Percentiles rank a stretch among this genome's conserved stretches.
phyloP scores from a whole-genome alignment of 2,329 filamentous ascomycete genomes.

The Phoma herbarum region DNA sequence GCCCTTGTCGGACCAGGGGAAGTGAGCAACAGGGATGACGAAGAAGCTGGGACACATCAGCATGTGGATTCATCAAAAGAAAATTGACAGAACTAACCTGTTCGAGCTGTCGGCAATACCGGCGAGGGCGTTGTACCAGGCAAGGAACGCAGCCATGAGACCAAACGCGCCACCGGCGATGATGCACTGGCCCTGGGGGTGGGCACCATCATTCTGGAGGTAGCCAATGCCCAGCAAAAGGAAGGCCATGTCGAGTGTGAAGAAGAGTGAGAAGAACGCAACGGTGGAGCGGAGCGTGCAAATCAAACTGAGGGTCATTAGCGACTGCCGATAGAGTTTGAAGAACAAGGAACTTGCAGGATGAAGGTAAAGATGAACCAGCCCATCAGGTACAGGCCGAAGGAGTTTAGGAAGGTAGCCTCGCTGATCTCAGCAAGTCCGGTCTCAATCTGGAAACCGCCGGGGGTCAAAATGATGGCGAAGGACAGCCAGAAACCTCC shows the following conservation, averaged over 20 bases:
- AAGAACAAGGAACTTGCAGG: too few relatives aligned
- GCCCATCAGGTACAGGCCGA: conserved; percentile 67
- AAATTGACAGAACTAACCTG: conserved; percentile 45
- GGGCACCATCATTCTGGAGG: conserved; percentile 56
- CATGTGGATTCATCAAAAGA: conserved; percentile 16
- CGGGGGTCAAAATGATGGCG: conserved; percentile 66
- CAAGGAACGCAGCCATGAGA: conserved; percentile 61
- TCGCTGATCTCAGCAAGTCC: conserved; percentile 47
- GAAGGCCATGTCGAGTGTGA: conserved; percentile 67
- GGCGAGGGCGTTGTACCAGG: conserved; percentile 65
- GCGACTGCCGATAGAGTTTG: too few relatives aligned
- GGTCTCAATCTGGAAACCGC: conserved; percentile 59
- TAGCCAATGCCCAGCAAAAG: conserved; percentile 65
- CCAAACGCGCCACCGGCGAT: conserved; percentile 63
- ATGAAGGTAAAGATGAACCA: conserved; percentile 69
- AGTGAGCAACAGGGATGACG: conserved; percentile 89
- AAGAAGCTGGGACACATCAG: conserved; percentile 73
- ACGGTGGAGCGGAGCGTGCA: conserved; percentile 67
- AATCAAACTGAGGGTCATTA: conserved; percentile 44
- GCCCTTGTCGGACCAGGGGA: conserved; percentile 79
- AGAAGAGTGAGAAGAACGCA: conserved; percentile 66
- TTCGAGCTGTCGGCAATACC: conserved; percentile 65
- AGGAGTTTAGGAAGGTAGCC: conserved; percentile 60
- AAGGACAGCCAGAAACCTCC: conserved; percentile 70
- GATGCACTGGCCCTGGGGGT: conserved; percentile 57